Evolutionary conservation across 163 green algal species (phyloP), one percentile per base, ranked within the genome.

Genomic region (Scenedesmus sp.): DNA sequence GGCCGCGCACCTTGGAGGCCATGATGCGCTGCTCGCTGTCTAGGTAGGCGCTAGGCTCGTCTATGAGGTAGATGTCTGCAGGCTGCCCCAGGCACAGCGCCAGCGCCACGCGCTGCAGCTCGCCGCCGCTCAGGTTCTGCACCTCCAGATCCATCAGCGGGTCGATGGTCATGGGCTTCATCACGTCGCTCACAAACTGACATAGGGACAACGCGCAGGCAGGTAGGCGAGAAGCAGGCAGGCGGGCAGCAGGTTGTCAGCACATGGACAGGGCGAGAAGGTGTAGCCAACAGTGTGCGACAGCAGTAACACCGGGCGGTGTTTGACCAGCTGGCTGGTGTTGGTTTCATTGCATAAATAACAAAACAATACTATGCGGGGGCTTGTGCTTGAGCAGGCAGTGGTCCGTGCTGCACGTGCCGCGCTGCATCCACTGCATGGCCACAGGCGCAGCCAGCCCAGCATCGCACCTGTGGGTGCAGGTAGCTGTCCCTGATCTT

Each of bases 11-110:
- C 97, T 99, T 99, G 54, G 98, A 97, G 6, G 98, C 97, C 64
- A 99, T 95, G 90, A 99, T 99, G 90, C 98, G 97, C 96, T 99
- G 98, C 96, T 99, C 98, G 0, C 96, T 98, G 94, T 99, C 98
- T 74, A 99, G 96, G 96, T 99, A 99, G 13, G 98, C 98, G 23
- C 88, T 97, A 12, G 98, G 98, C 95, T 99, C 98, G 90, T 99
- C 98, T 88, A 99, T 99, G 62, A 99, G 96, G 97, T 99, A 99
- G 91, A 99, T 97, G 92, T 99, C 98, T 3, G 98, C 98, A 0
- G 98, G 97, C 94, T 98, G 96, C 64, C 98, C 98, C 88, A 99
- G 95, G 88, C 95, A 98, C 93, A 99, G 96, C 20, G 97, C 97
- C 88, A 99, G 97, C 90, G 98, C 98, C 81, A 99, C 98, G 20